These are phyloP conservation scores for Coemansia sp. DNA, from an alignment of 192 early-diverging fungal genomes.

Conservation along the genomic window DNA sequence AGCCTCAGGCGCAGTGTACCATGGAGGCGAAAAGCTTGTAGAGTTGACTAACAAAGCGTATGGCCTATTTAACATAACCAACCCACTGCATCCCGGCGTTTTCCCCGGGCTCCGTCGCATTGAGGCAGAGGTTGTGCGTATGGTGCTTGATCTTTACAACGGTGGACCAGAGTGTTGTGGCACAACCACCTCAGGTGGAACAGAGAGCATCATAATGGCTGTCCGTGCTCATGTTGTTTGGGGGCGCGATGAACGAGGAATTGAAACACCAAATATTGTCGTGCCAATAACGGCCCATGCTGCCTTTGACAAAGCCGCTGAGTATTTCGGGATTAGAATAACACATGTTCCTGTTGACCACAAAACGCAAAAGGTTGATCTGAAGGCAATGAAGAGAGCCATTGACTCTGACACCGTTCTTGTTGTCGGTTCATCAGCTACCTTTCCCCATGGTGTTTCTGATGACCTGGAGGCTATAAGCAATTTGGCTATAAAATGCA, in stretches of 20 bases:
- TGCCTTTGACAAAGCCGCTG: slow-evolving; percentile 93
- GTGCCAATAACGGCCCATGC: slow-evolving; percentile 93
- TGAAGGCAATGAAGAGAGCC: slow-evolving; percentile 72
- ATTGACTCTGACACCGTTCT: slow-evolving; percentile 93
- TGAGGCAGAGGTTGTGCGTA: slow-evolving; percentile 92
- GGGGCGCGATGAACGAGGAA: slow-evolving; percentile 74
- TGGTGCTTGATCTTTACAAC: slow-evolving; percentile 90
- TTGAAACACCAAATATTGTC: slow-evolving; percentile 90
- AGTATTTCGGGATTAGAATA: slow-evolving; percentile 88
- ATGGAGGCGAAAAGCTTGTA: slow-evolving; percentile 84
- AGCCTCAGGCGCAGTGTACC: slow-evolving; percentile 90
- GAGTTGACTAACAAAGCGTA: slow-evolving; percentile 78
- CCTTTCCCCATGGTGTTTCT: slow-evolving; percentile 91
- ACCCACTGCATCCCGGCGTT: slow-evolving; percentile 93
- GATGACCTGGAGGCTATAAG: slow-evolving; percentile 87
- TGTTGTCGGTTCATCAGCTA: slow-evolving; percentile 87
- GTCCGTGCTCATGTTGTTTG: slow-evolving; percentile 92
- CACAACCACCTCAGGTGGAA: slow-evolving; percentile 91
- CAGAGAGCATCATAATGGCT: slow-evolving; percentile 93
- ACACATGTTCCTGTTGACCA: slow-evolving; percentile 83
- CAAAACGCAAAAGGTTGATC: slow-evolving; percentile 71
- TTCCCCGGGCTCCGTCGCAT: slow-evolving; percentile 94
- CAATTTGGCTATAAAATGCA: slow-evolving; percentile 73
- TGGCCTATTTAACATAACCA: slow-evolving; percentile 76
- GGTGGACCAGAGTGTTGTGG: slow-evolving; percentile 73